phyloP scores from a whole-genome alignment of 345 rosid species.

The Eucalyptus globulus region DNA sequence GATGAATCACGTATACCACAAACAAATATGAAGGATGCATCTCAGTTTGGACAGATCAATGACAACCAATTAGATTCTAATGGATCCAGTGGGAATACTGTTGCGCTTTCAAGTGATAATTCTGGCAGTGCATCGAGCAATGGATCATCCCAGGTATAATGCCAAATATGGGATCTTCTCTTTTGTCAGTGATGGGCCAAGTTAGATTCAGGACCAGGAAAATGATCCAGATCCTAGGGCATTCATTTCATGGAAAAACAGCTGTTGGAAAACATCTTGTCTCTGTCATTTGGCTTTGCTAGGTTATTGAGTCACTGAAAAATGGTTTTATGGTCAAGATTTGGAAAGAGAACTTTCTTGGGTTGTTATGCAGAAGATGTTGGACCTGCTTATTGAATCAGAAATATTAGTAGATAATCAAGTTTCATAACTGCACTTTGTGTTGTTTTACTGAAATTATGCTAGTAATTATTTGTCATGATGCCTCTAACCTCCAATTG shows the following conservation, averaged over 20 bases:
- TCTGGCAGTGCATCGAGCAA: slow-evolving; percentile 26
- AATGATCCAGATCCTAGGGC: neutral
- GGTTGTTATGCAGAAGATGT: neutral
- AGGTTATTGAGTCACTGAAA: neutral
- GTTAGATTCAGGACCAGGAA: neutral
- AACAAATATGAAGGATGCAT: slow-evolving; percentile 29
- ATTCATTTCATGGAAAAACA: neutral
- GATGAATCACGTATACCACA: slow-evolving; percentile 41
- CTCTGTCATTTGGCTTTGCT: neutral
- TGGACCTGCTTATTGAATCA: neutral
- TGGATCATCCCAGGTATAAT: slow-evolving; percentile 41
- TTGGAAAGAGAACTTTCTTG: neutral
- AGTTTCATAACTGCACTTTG: neutral
- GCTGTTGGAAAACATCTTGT: neutral
- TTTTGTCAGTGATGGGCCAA: neutral
- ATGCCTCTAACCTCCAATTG: neutral
- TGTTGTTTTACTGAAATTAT: neutral
- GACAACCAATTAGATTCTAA: slow-evolving; percentile 45
- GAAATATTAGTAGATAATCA: neutral
- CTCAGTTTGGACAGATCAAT: slow-evolving; percentile 42
- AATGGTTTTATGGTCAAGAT: neutral
- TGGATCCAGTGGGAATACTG: slow-evolving; percentile 20
- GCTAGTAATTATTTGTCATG: neutral
- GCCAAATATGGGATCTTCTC: neutral
- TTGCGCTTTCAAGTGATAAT: slow-evolving; percentile 37